Evolutionary conservation across 768 basidiomycete genomes (phyloP), one percentile per base, ranked within the genome.

Genomic region (Serendipita sp.): DNA sequence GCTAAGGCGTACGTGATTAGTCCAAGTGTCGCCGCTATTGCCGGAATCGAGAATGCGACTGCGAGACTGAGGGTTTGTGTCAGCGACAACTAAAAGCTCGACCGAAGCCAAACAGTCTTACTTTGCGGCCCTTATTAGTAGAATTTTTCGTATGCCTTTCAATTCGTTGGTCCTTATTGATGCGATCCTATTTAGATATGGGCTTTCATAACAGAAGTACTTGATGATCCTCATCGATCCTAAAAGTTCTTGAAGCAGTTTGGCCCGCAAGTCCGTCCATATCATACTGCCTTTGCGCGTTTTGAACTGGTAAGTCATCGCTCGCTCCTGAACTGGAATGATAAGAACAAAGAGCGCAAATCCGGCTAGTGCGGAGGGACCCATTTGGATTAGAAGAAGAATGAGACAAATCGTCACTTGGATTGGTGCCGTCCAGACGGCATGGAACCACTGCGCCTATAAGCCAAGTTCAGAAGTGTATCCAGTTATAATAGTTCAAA

Each of bases 171-270:
- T 73, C 34, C 86, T 78, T 36, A 81, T 78, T 10, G 76, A 75
- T 62, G 75, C 78, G 30, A 87, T 81, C 15, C 86, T 77, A 67
- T 82, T 77, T 48, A 86, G 72, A 73, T 86, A 88, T 0, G 86
- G 84, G 0, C 77, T 68, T 73, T 89, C 87, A 67, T 86, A 88
- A 32, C 81, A 84, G 71, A 89, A 89, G 69, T 84, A 86, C 71
- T 87, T 88, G 64, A 89, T 82, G n/a, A 86, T 79, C 3, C 83
- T 79, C 84, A 88, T 86, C 1, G 78, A 80, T 77, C 84, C 79
- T 8, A 88, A 71, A 4, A 85, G 79, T 70, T 88, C 86, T 16
- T 83, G 77, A n/a, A 88, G 74, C 0, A 83, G 77, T 70, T 83
- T 82, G 2, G 85, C 81, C 2, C 86, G 76, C 64, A 75, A 73